Base-by-base conservation (phyloP, 2,329 filamentous ascomycete species). In the Ramularia endophylla region DNA sequence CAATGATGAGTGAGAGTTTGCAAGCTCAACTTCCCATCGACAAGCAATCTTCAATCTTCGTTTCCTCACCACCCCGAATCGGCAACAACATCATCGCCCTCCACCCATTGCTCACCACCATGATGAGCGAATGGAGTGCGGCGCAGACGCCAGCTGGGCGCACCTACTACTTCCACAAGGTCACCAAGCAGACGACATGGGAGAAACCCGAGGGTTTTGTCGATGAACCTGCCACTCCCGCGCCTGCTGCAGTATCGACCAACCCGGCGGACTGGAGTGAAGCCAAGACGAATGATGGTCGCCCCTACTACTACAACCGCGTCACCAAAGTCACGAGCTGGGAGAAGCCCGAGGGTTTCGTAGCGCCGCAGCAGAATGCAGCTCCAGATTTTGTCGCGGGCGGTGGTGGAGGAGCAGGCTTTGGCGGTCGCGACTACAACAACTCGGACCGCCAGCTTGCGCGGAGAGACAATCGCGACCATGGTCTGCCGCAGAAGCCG, bases 261-360 rank as follows among this genome's bases (percentile, higher is more conserved):
- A 40, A 74, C 94, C 54, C 51, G 8, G 55, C 52, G 8, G 56
- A 56, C 50, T 98, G 89, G 88, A 92, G 90, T 59, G 87, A 95
- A 65, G 92, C 94, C 60, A 87, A 83, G 18, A 82, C 86, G 16
- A 81, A 88, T 48, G 85, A 87, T 50, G 92, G 90, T 34, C 81
- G 83, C 56, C 87, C 90, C 61, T 98, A 98, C 67, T 98, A 88
- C 56, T 90, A 89, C 65, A 92, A 98, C 65, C 85, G 82, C 25
- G 84, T 94, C 65, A 89, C 86, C 32, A 89, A 90, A 66, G 78
- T 88, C 68, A 97, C 88, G 63, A 87, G 85, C 22, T 98, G 92
- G 92, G 84, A 89, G 58, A 89, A 95, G 76, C 92, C 92, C 41
- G 45, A 47, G 17, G 51, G 41, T 11, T 53, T 50, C 18, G 41